Conservation (phyloP, 1,139 yeast genomes). For the Nakaseomyces delphensis region DNA sequence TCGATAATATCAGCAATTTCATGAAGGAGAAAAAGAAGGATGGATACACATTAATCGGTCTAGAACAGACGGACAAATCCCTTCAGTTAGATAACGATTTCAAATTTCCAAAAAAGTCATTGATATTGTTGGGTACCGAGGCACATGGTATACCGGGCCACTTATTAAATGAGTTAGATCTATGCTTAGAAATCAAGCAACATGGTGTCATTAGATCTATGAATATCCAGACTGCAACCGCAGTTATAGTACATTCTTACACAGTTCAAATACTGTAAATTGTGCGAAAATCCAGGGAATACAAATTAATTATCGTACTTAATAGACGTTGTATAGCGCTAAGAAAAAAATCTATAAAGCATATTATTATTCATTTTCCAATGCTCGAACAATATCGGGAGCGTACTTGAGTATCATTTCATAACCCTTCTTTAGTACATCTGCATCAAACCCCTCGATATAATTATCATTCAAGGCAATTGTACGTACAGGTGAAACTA, state of each 20-base stretch:
- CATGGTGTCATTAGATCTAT: slow-evolving; percentile 86
- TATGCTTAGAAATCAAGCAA: slow-evolving; percentile 86
- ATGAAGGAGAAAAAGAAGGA: slow-evolving; percentile 58
- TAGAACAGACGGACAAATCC: slow-evolving; percentile 88
- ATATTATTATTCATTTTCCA: slow-evolving; percentile 12
- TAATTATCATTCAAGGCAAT: slow-evolving; percentile 38
- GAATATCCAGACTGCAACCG: slow-evolving; percentile 96
- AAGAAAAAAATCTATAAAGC: background rate
- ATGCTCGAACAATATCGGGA: slow-evolving; percentile 23
- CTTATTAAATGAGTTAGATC: slow-evolving; percentile 68
- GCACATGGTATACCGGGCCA: slow-evolving; percentile 90
- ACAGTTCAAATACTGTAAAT: slow-evolving; percentile 53
- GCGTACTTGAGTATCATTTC: slow-evolving; percentile 25
- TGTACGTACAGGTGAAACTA: slow-evolving; percentile 57
- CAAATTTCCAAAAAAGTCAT: slow-evolving; percentile 67
- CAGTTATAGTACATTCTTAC: slow-evolving; percentile 86
- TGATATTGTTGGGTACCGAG: slow-evolving; percentile 75
- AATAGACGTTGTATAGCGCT: background rate
- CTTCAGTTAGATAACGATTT: slow-evolving; percentile 55
- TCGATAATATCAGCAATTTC: slow-evolving; percentile 45
- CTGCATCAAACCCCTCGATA: slow-evolving; percentile 25
- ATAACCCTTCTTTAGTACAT: slow-evolving; percentile 19
- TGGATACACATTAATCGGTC: slow-evolving; percentile 80
- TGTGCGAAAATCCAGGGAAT: background rate
- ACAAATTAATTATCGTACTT: slow-evolving; percentile 14